These are phyloP conservation scores for Keithomyces neogunnii DNA, from an alignment of 2,329 filamentous ascomycete genomes.

Conservation along the genomic window DNA sequence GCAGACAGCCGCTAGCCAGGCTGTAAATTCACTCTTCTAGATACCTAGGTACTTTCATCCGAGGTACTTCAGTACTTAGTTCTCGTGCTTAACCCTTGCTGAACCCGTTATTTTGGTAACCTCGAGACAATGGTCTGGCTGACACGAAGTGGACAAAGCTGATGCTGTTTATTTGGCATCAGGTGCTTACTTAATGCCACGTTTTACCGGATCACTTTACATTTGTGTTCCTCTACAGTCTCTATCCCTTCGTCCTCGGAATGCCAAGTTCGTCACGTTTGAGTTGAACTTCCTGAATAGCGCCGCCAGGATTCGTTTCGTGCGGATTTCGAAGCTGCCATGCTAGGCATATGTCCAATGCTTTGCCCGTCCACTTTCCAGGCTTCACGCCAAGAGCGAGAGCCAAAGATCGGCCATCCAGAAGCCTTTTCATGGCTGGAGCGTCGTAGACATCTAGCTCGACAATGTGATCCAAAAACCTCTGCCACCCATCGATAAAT, in stretches of 20 bases:
- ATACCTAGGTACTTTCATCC: too few species aligned
- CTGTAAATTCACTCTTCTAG: too few species aligned
- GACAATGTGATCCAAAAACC: conserved; percentile 46
- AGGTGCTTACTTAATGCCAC: too few species aligned
- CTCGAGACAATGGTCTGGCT: too few species aligned
- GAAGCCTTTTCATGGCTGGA: conserved; percentile 49
- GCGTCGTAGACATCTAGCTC: conserved; percentile 49
- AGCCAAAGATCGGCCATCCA: conserved; percentile 69
- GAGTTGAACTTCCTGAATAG: conserved; percentile 49
- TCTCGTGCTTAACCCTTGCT: too few species aligned
- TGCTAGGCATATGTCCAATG: conserved; percentile 69
- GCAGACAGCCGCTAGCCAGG: too few species aligned
- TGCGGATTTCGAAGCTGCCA: conserved; percentile 84
- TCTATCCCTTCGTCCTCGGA: conserved; percentile 2
- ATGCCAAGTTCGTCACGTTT: conserved; percentile 44
- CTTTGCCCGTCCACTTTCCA: conserved; percentile 76
- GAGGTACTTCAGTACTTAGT: too few species aligned
- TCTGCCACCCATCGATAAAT: conserved; percentile 42
- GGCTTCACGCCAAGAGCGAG: conserved; percentile 60
- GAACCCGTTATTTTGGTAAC: too few species aligned
- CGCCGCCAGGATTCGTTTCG: conserved; percentile 47
- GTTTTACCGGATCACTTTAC: too few species aligned
- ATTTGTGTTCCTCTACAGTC: neutral
- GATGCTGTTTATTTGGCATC: too few species aligned
- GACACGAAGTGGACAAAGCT: too few species aligned